Base-by-base conservation (phyloP, 192 early-diverging fungal species). In the Coemansia sp. region DNA sequence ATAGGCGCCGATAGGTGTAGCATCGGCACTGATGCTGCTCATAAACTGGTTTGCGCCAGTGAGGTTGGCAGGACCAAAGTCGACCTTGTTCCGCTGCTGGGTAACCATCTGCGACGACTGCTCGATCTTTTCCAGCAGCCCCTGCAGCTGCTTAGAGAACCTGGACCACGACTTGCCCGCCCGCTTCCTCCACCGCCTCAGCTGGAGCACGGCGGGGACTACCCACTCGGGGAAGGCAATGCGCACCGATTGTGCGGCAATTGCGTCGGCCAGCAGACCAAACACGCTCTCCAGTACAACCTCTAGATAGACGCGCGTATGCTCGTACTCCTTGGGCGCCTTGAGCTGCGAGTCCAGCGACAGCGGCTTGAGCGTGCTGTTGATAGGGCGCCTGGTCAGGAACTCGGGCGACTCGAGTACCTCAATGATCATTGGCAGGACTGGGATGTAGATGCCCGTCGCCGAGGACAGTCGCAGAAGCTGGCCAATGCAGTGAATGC, bases 171-270 rank as follows among this genome's bases (percentile, higher is more conserved):
- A 68, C 55, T 60, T 63, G 60, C 85, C 87, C 5, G 83, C 84
- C 53, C 87, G 83, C 72, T 98, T 98, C 54, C 90, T 83, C 70
- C 88, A 92, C 50, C 94, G 82, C 65, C 91, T 88, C 58, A 99
- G 70, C 81, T 89, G 86, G 17, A 96, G 73, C 52, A 95, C 83
- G 6, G 88, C 92, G 4, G 95, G 95, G 32, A 94, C 89, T 26
- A 81, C 85, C 72, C 95, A 81, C 72, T 99, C 97, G 10, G 97
- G 95, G 85, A 99, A 99, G 7, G 91, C 85, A 60, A 99, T 93
- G 33, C 87, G 89, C 19, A 82, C 76, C 21, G 87, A 86, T 60
- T 85, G 88, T 17, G 84, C 56, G 14, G 87, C 84, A 72, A 92
- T 87, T 44, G 88, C 90, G 44, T 91, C 87, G 18, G 88, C 87